Conservation (phyloP, 2,329 filamentous ascomycete species). For the Fusarium metavorans region DNA sequence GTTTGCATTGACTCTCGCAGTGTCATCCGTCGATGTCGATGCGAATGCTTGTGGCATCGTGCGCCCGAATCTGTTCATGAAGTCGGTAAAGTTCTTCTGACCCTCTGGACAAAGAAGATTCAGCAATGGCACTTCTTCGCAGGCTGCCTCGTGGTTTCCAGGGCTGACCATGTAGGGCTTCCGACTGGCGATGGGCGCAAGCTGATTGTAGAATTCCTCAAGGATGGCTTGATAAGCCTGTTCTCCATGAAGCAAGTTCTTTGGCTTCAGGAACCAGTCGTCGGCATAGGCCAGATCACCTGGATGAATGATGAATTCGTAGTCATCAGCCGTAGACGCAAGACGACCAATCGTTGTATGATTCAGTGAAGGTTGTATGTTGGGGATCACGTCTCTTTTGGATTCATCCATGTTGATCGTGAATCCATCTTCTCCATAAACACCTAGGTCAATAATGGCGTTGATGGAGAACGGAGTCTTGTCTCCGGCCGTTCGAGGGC, state of each 20-base stretch:
- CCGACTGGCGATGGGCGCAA: slow-evolving; percentile 6
- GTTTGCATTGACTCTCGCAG: slow-evolving; percentile 21
- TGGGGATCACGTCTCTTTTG: slow-evolving; percentile 17
- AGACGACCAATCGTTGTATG: slow-evolving; percentile 28
- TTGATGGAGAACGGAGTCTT: slow-evolving; percentile 23
- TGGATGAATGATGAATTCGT: slow-evolving; percentile 22
- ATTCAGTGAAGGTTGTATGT: slow-evolving; percentile 16
- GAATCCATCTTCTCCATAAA: slow-evolving; percentile 25
- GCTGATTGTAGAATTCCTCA: slow-evolving; percentile 20
- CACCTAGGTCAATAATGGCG: slow-evolving; percentile 27
- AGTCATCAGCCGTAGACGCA: slow-evolving; percentile 17
- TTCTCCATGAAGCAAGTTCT: slow-evolving; percentile 20
- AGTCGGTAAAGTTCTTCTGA: slow-evolving; percentile 32
- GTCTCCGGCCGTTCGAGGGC: slow-evolving; percentile 17
- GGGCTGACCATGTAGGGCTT: slow-evolving; percentile 29
- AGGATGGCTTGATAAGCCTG: slow-evolving; percentile 25
- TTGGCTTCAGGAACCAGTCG: slow-evolving; percentile 2
- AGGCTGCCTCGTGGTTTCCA: slow-evolving; percentile 24
- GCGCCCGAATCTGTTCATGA: slow-evolving; percentile 17
- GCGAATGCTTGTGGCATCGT: slow-evolving; percentile 10
- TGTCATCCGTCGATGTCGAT: slow-evolving; percentile 7
- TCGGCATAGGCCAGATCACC: neutral
- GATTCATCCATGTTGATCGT: slow-evolving; percentile 22
- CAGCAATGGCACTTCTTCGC: slow-evolving; percentile 19
- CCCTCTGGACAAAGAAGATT: slow-evolving; percentile 21